Conservation (phyloP, 345 rosid species). For the Sisymbrium altissimum region DNA sequence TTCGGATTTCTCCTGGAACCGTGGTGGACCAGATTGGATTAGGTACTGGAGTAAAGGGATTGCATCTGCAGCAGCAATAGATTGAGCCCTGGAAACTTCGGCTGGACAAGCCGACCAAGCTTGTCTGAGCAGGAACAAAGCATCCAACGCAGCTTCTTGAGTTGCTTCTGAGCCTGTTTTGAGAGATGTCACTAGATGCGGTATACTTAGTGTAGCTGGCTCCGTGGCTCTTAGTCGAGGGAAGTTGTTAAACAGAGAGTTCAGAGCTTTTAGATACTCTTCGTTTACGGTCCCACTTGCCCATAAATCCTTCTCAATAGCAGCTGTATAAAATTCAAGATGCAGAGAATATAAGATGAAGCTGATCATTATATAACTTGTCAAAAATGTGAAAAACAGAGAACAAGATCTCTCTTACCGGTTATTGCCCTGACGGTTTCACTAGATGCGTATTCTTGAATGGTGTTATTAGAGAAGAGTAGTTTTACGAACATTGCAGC, state of each 20-base stretch:
- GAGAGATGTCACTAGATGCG: constrained; percentile 90
- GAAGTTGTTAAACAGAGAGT: constrained; percentile 84
- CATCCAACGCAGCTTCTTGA: constrained; percentile 97
- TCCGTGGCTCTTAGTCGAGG: constrained; percentile 96
- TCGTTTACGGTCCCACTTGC: constrained; percentile 91
- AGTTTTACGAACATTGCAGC: constrained; percentile 97
- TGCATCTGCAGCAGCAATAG: constrained; percentile 97
- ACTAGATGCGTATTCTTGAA: constrained; percentile 98
- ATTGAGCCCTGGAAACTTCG: constrained; percentile 90
- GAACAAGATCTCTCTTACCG: constrained; percentile 45
- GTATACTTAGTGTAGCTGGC: constrained; percentile 93
- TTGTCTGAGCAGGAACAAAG: constrained; percentile 92
- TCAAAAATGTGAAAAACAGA: not conserved
- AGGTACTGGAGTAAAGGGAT: constrained; percentile 89
- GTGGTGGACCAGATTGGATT: constrained; percentile 96
- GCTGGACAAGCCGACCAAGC: constrained; percentile 99
- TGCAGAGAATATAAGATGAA: not conserved
- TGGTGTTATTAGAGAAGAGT: constrained; percentile 92
- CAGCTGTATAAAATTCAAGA: constrained; percentile 53
- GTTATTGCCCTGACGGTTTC: constrained; percentile 98
- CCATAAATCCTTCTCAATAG: constrained; percentile 97
- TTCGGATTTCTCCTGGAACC: constrained; percentile 98
- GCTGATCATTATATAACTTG: too few species aligned
- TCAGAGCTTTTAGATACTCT: constrained; percentile 89
- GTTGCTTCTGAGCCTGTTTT: constrained; percentile 92